Evolutionary conservation across 2,329 filamentous ascomycete genomes (phyloP), one percentile per base, ranked within the genome.

Genomic region (Fusarium verrucosum): DNA sequence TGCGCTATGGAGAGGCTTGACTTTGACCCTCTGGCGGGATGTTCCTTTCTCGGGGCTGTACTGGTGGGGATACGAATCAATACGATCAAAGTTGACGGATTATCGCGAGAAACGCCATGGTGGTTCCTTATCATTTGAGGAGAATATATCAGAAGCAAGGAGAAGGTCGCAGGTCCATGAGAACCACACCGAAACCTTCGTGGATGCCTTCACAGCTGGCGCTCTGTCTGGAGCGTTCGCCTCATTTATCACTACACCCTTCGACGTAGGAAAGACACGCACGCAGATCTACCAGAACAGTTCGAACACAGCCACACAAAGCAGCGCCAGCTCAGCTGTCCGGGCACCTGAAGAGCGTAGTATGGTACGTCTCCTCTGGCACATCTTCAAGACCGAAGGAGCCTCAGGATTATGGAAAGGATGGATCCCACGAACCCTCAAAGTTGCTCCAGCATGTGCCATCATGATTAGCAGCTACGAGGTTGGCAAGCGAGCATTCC

Each of bases 381-480:
- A 97, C 71, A 98, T 99, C 47, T 96, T 94, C 81, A 85, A 87
- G 69, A 90, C 90, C 50, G 94, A 98, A 77, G 95, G 95, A 3
- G 75, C 88, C 16, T 75, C 85, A 2, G 95, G 95, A 0, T 80
- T 99, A 7, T 98, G 96, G 86, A 91, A 84, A 70, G 95, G 95
- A 38, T 97, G 94, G 92, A 89, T 92, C 22, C 93, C 95, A 0
- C 85, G 95, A 35, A 96, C 92, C 68, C 81, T 98, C 60, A 98
- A 98, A 76, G 94, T 99, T 7, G 94, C 95, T 2, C 95, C 95
- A 2, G 92, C 94, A 0, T 99, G 95, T 78, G 95, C 95, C 25
- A 98, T 99, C 75, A 99, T 99, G 95, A 98, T 99, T 74, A 96
- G 92, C 75, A 97, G 90, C 74, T 99, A 98, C 76, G 95, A 99